Evolutionary conservation across 2,329 filamentous ascomycete species (phyloP), one percentile per base, ranked within the genome.

Genomic region (Chaetomiaceae sp.): DNA sequence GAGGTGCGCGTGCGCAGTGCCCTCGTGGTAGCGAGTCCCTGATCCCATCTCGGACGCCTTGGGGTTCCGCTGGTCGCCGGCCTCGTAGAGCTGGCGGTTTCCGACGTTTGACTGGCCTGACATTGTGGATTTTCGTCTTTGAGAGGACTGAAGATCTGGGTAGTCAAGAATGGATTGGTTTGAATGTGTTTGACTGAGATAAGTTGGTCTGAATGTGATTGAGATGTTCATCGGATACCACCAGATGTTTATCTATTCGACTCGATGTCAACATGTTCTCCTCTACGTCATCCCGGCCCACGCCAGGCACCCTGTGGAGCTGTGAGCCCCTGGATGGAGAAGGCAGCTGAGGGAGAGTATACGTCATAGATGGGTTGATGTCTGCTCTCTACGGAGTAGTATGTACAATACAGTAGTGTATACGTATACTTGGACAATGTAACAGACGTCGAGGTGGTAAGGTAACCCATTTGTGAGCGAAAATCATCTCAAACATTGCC

Each of bases 41-140:
- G 77, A 70, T 38, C 77, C 71, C 8, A 65, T 40, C 64, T 82
- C 75, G 2, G 79, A 75, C 55, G 79, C 67, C 57, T 81, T 79
- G 57, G 72, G 68, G 68, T 83, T 89, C 64, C 81, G 80, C 77
- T 94, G 88, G 72, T 94, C 88, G 54, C 84, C 85, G 53, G 79
- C 84, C 73, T 91, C 87, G 73, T 94, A 91, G 68, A 89, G 72
- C 56, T 71, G 68, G 59, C 72, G 64, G 68, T 75, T 78, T 62
- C 88, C 89, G 66, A 92, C 87, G 66, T 76, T 86, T 54, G 86
- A 88, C 57, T 74, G 64, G 9, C 4, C 4, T 31, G 27, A 31
- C 69, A 71, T 72, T 39, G 38, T 67, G 55, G n/a, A 40, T 47
- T 33, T 27, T 29, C 27, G 9, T 31, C n/a, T n/a, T n/a, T n/a